These are phyloP conservation scores for Phytophthora cryptogea DNA, from an alignment of 352 stramenopile species.

Conservation along the genomic window DNA sequence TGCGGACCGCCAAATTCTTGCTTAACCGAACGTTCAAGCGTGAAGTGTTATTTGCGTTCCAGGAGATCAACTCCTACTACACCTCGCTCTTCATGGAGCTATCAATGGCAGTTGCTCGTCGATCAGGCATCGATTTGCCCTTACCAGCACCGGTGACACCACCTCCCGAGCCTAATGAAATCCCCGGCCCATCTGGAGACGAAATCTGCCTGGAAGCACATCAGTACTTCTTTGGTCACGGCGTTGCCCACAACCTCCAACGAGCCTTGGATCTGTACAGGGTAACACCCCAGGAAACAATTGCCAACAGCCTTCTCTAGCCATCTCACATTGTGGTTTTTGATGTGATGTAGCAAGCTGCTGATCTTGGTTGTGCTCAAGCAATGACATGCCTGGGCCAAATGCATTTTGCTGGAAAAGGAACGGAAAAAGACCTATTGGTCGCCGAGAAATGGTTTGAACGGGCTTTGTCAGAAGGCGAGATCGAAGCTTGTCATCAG, in stretches of 20 bases:
- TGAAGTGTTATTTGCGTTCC: constrained; percentile 78
- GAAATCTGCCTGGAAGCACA: constrained; percentile 66
- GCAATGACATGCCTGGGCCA: constrained; percentile 70
- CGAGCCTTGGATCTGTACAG: constrained; percentile 63
- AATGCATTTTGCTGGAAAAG: constrained; percentile 55
- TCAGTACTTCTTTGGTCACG: constrained; percentile 68
- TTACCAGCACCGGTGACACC: constrained; percentile 45
- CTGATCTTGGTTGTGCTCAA: constrained; percentile 41
- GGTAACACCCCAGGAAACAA: constrained; percentile 24
- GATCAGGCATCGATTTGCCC: constrained; percentile 52
- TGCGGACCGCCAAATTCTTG: constrained; percentile 68
- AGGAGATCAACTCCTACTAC: constrained; percentile 89
- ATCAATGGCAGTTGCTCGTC: constrained; percentile 66
- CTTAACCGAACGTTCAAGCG: constrained; percentile 82
- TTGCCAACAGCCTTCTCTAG: not conserved
- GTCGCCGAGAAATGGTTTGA: constrained; percentile 59
- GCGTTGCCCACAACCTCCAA: constrained; percentile 33
- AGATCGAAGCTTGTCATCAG: constrained; percentile 51
- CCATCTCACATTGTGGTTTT: constrained; percentile 4
- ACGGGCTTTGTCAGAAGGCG: constrained; percentile 40
- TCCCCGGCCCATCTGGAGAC: constrained; percentile 12
- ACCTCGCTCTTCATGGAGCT: constrained; percentile 85
- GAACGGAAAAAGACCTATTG: constrained; percentile 56
- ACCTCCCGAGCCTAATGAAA: constrained; percentile 16
- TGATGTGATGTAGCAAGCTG: constrained; percentile 45